These are phyloP conservation scores for Microstegium vimineum DNA, from an alignment of 176 grass and related monocot genomes.

Conservation along the genomic window DNA sequence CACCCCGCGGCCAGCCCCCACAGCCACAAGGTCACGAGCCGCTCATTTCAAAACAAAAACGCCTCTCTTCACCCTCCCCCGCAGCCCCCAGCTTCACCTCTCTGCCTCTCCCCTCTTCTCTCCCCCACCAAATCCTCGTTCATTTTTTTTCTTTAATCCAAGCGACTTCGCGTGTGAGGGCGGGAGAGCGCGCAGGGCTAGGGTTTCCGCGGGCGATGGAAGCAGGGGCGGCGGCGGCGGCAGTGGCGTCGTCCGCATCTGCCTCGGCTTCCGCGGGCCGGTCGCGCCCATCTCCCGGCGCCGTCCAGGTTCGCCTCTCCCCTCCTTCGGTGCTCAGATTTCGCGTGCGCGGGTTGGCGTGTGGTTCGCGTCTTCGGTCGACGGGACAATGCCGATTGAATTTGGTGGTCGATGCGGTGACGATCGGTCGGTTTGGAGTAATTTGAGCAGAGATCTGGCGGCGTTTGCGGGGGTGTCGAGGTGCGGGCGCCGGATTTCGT, in stretches of 20 bases:
- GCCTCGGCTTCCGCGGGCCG: constrained; percentile 30
- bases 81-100: neutral
- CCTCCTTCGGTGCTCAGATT: neutral
- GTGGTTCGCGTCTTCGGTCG: neutral
- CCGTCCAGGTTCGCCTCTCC: constrained; percentile 12
- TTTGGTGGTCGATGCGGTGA: neutral
- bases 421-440: neutral
- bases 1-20: neutral
- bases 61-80: neutral
- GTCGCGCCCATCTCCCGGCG: constrained; percentile 35
- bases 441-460: constrained; percentile 10
- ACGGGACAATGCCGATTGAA: constrained; percentile 18
- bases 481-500: neutral
- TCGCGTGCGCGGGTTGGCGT: neutral
- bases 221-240: constrained; percentile 11
- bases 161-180: neutral
- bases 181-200: constrained; percentile 23
- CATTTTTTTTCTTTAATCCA: neutral
- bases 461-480: neutral
- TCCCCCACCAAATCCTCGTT: constrained; percentile 9
- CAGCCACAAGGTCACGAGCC: constrained; percentile 2
- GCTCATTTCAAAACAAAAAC: constrained; percentile 30
- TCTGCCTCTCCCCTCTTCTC: neutral
- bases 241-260: constrained; percentile 28
- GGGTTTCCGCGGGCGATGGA: constrained; percentile 43